These are phyloP conservation scores for Geotrichum citri-aurantii DNA, from an alignment of 1,139 yeast genomes.

Conservation along the genomic window DNA sequence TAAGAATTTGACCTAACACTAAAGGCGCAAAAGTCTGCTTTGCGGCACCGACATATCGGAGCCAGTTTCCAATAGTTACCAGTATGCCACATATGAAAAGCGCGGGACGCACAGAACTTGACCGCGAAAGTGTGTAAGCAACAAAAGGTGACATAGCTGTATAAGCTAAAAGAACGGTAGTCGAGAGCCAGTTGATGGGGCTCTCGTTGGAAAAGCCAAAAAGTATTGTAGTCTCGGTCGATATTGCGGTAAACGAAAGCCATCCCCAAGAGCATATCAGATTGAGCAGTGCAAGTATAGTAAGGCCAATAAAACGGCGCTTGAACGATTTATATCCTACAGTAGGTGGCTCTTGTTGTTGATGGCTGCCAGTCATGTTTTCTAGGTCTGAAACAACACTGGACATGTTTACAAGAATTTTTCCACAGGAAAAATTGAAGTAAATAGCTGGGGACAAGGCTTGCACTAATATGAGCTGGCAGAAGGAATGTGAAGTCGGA, in stretches of 20 bases:
- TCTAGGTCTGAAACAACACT: not conserved
- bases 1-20: conserved; percentile 36
- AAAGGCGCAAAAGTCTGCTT: conserved; percentile 29
- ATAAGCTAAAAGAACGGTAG: conserved; percentile 34
- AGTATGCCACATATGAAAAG: conserved; percentile 28
- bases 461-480: not conserved
- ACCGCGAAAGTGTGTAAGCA: conserved; percentile 25
- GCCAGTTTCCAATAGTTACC: conserved; percentile 33
- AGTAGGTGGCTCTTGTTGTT: not conserved
- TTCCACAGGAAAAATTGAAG: not conserved
- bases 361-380: not conserved
- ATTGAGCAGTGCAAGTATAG: conserved; percentile 32
- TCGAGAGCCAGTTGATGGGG: conserved; percentile 38
- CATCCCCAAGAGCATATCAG: conserved; percentile 36
- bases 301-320: conserved; percentile 36
- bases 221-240: conserved; percentile 27
- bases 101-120: conserved; percentile 26
- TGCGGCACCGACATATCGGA: conserved; percentile 33
- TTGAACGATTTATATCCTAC: conserved; percentile 27
- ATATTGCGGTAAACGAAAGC: conserved; percentile 35
- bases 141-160: conserved; percentile 31
- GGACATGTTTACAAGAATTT: not conserved
- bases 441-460: not conserved
- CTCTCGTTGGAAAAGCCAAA: conserved; percentile 27
- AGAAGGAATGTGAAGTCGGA: not conserved